phyloP scores from a whole-genome alignment of 768 basidiomycete species.

The Leccinum subgranulosum region DNA sequence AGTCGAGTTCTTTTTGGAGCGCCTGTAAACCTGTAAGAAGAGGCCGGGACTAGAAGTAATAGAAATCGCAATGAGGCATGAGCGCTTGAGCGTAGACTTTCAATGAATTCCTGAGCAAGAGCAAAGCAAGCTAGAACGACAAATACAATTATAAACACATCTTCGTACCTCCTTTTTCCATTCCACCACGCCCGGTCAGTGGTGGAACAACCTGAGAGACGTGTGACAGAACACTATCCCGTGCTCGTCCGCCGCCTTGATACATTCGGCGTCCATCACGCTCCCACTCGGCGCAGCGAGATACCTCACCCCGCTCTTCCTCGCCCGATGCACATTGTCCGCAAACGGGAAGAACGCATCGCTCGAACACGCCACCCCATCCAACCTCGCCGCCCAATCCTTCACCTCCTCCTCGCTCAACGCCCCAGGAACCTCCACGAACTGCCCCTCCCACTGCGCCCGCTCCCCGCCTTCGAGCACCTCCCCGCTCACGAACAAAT shows the following conservation, averaged over 20 bases:
- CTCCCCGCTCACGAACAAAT: slow-evolving; percentile 91
- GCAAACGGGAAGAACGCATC: slow-evolving; percentile 99
- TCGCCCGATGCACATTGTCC: slow-evolving; percentile 93
- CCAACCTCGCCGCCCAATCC: slow-evolving; percentile 70
- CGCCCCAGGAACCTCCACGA: slow-evolving; percentile 66
- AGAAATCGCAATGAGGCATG: neutral
- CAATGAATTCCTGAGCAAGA: neutral
- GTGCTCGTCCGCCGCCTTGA: slow-evolving; percentile 95
- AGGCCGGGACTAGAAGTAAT: neutral
- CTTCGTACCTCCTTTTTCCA: no score
- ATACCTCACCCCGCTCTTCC: slow-evolving; percentile 89
- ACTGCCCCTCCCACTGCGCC: slow-evolving; percentile 86
- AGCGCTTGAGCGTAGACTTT: neutral
- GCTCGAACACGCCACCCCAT: slow-evolving; percentile 88
- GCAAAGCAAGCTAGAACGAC: neutral
- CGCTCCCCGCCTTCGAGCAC: slow-evolving; percentile 86
- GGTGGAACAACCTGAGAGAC: slow-evolving; percentile 84
- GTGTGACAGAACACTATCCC: slow-evolving; percentile 91
- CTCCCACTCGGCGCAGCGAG: slow-evolving; percentile 90
- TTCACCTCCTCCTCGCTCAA: slow-evolving; percentile 69
- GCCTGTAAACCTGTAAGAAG: slow-evolving; percentile 16
- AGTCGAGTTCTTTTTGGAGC: slow-evolving; percentile 51
- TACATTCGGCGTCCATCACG: slow-evolving; percentile 96
- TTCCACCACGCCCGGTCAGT: slow-evolving; percentile 38
- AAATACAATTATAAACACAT: neutral